These are phyloP conservation scores for Fusarium nisikadoi DNA, from an alignment of 2,329 filamentous ascomycete genomes.

Conservation along the genomic window DNA sequence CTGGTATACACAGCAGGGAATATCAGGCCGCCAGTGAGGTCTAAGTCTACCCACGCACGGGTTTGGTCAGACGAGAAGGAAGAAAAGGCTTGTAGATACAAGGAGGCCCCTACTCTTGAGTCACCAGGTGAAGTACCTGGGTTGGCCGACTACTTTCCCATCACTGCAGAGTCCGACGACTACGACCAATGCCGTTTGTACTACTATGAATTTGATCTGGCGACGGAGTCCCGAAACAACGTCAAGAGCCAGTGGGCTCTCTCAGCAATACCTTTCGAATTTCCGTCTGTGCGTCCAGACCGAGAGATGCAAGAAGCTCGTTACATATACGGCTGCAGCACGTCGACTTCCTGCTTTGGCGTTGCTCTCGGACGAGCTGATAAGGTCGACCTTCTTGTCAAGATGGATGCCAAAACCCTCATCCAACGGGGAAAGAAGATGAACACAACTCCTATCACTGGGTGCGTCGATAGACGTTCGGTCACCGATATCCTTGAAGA, in stretches of 20 bases:
- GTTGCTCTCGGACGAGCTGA: conserved; percentile 70
- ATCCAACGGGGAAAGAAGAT: conserved; percentile 62
- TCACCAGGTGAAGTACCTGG: neutral
- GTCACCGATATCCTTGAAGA: conserved; percentile 63
- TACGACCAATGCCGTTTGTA: conserved; percentile 76
- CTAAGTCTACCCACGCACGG: rapidly evolving
- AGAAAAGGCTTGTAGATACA: neutral
- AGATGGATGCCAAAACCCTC: conserved; percentile 65
- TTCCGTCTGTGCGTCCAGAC: conserved; percentile 67
- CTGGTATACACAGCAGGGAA: conserved; percentile 74
- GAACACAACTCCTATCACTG: conserved; percentile 61
- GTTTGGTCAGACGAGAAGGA: neutral
- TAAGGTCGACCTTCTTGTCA: conserved; percentile 74
- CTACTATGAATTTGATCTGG: conserved; percentile 71
- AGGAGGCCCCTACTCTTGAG: neutral
- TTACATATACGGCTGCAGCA: conserved; percentile 76
- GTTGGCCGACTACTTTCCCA: rapidly evolving
- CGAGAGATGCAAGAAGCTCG: conserved; percentile 66
- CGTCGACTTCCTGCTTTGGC: conserved; percentile 65
- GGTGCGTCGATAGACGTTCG: conserved; percentile 69
- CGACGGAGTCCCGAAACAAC: conserved; percentile 25
- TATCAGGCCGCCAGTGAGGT: conserved; percentile 50
- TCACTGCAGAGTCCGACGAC: conserved; percentile 55
- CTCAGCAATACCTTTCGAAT: conserved; percentile 73
- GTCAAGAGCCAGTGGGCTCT: conserved; percentile 74